Conservation (phyloP, 164 flowering plant species). For the Tinospora cordifolia region DNA sequence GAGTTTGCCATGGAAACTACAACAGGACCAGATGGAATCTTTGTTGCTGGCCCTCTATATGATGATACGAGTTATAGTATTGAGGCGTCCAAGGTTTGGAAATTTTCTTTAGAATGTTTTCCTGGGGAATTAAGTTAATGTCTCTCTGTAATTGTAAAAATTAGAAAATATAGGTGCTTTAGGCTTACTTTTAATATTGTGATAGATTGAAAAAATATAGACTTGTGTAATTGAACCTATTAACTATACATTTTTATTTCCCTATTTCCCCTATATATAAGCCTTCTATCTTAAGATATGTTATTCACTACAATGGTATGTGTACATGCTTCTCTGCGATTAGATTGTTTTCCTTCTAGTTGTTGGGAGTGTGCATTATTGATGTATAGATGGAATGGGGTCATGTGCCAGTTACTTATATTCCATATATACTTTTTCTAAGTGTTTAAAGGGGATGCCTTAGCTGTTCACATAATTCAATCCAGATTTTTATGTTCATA, state of each 20-base stretch:
- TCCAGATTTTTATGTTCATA: neutral
- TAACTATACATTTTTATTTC: no score
- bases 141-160: neutral
- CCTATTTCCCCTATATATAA: no score
- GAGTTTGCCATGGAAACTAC: constrained; percentile 65
- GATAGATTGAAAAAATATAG: no score
- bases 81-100: constrained; percentile 80
- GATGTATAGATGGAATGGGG: no score
- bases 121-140: neutral
- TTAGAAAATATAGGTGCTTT: neutral
- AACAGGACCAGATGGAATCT: constrained; percentile 68
- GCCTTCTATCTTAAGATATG: no score
- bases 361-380: no score
- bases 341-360: no score
- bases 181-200: no score
- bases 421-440: neutral
- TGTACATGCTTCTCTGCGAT: no score
- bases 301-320: no score
- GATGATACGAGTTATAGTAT: constrained; percentile 66
- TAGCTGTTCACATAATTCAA: neutral
- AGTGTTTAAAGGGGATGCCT: neutral
- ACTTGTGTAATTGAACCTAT: no score
- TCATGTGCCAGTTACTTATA: no score
- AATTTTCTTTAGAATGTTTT: neutral
- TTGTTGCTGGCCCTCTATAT: constrained; percentile 73